Conservation (phyloP, 2,329 filamentous ascomycete genomes). For the Coniochaeta sp. region DNA sequence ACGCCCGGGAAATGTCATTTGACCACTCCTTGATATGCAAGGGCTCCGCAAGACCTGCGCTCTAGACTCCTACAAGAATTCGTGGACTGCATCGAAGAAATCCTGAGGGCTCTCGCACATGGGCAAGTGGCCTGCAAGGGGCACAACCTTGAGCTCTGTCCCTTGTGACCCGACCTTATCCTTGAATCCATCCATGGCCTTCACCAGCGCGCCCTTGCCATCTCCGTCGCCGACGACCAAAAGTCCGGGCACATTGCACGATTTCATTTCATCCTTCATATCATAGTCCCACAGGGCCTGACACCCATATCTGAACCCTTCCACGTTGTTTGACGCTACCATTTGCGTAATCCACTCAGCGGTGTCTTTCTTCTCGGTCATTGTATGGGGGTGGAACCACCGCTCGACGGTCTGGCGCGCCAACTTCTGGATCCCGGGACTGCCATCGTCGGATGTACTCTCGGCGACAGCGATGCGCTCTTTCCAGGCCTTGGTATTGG, state of each 20-base stretch:
- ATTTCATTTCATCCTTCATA: constrained; percentile 47
- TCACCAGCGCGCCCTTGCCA: constrained; percentile 61
- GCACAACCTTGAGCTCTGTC: constrained; percentile 53
- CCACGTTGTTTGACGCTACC: constrained; percentile 60
- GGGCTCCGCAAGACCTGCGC: background rate
- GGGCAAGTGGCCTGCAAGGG: constrained; percentile 69
- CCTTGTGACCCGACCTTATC: constrained; percentile 44
- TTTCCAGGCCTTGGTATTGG: constrained; percentile 73
- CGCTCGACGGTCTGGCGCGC: constrained; percentile 64
- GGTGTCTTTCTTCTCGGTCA: constrained; percentile 33
- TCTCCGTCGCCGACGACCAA: constrained; percentile 69
- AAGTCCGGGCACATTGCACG: constrained; percentile 49
- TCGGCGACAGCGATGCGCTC: constrained; percentile 66
- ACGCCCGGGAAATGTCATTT: background rate
- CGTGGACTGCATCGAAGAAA: constrained; percentile 57
- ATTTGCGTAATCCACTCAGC: constrained; percentile 57
- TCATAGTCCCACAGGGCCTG: constrained; percentile 68
- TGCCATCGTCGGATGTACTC: constrained; percentile 34
- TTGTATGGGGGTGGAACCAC: constrained; percentile 64
- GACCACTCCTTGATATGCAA: background rate
- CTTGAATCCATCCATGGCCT: constrained; percentile 72
- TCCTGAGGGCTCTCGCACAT: constrained; percentile 70
- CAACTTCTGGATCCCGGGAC: constrained; percentile 54
- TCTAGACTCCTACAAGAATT: constrained; percentile 30
- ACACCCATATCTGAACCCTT: constrained; percentile 61